Conservation (phyloP, 768 basidiomycete species). For the Rhizopogon salebrosus region DNA sequence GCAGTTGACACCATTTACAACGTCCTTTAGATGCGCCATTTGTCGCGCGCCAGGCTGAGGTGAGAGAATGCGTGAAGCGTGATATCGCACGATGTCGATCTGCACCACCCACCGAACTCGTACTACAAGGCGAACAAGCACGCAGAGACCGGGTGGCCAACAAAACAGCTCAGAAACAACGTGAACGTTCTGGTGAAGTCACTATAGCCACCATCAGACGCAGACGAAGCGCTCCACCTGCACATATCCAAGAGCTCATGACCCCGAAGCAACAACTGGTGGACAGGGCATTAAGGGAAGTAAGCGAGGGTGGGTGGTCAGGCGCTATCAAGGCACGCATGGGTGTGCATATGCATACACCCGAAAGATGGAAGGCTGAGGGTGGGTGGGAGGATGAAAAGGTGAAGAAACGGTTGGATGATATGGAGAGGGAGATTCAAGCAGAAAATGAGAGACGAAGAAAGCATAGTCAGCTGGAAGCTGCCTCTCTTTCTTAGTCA, state of each 20-base stretch:
- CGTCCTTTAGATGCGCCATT: neutral
- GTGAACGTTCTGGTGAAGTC: constrained; percentile 63
- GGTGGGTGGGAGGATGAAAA: constrained; percentile 23
- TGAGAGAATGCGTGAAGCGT: constrained; percentile 30
- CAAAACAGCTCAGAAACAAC: constrained; percentile 55
- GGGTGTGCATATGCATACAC: constrained; percentile 43
- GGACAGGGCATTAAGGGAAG: constrained; percentile 46
- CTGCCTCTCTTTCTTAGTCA: neutral
- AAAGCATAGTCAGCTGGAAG: neutral
- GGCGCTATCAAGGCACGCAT: constrained; percentile 55
- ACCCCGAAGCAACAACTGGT: constrained; percentile 37
- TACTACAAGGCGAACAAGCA: constrained; percentile 47
- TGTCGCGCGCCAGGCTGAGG: neutral
- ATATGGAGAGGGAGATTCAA: constrained; percentile 20
- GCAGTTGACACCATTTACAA: neutral
- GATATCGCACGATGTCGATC: constrained; percentile 38
- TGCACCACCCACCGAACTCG: constrained; percentile 44
- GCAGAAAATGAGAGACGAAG: constrained; percentile 23
- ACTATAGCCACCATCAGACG: constrained; percentile 42
- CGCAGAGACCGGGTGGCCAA: constrained; percentile 57
- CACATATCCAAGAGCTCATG: constrained; percentile 53
- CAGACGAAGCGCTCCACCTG: constrained; percentile 54
- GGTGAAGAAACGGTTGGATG: constrained; percentile 16
- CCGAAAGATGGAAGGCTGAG: constrained; percentile 30
- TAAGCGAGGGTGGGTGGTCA: constrained; percentile 67